Evolutionary conservation across 306 rosid species (phyloP), one percentile per base, ranked within the genome.

Genomic region (Castanospermum australe): DNA sequence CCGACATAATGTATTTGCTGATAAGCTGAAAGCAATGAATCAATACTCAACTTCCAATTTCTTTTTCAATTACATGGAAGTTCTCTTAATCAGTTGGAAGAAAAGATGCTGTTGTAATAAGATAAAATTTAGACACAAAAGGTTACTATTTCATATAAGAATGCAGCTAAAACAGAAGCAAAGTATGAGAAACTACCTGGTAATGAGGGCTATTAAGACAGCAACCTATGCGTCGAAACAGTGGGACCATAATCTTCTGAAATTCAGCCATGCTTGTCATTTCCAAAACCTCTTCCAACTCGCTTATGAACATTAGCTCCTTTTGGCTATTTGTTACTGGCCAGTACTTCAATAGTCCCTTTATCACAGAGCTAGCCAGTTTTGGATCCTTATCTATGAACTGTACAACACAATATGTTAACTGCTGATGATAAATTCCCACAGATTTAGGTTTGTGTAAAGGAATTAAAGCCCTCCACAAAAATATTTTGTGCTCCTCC

Each of bases 281-380:
- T 84, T 96, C 99, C 89, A 96, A 79, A 84, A 96, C 66, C 88
- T 91, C 99, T 89, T 96, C 98, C 84, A 93, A 83, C 85, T 96
- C 99, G 65, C 99, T 93, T 71, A 96, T 79, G 55, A 96, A 96
- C 98, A 96, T 93, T 63, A 96, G 89, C 93, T 96, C 96, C 89
- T 96, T 96, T 86, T 96, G 98, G 89, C 99, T 96, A 86, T 89
- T 93, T 67, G 98, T 93, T 42, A 96, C 75, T 1, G 99, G 99
- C 99, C 99, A 96, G 81, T 88, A 93, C 91, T 92, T 96, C 67
- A 96, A 83, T 55, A 96, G 82, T 35, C 99, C 98, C 83, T 88
- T 90, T 67, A 96, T 86, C 81, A 96, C 92, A 39, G 89, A 51
- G 85, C 99, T 77, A 5, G 88, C 97, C 84, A 96, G 79, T 83